Percentiles rank a stretch among this genome's conserved stretches.
Conservation (phyloP, 2,329 filamentous ascomycete species). For the Passalora sequoiae region DNA sequence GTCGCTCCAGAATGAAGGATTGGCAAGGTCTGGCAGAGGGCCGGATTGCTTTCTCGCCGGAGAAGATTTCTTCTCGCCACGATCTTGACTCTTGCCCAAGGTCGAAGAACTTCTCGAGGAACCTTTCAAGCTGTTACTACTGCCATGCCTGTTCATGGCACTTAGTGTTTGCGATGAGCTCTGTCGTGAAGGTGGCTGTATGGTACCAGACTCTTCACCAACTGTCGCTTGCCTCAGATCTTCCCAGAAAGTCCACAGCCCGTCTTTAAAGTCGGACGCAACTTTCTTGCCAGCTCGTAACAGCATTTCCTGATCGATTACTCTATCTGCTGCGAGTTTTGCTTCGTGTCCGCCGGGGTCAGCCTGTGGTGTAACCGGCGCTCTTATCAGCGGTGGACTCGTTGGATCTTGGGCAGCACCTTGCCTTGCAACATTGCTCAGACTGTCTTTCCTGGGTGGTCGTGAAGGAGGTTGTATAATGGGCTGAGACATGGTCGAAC, state of each 20-base stretch:
- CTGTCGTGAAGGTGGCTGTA: slow-evolving; percentile 30
- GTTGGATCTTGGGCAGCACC: slow-evolving; percentile 7
- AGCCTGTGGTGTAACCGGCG: slow-evolving; percentile 12
- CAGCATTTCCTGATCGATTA: slow-evolving; percentile 46
- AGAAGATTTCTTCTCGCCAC: slow-evolving; percentile 17
- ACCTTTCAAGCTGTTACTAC: slow-evolving; percentile 25
- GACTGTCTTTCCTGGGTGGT: slow-evolving; percentile 27
- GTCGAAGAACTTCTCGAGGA: slow-evolving; percentile 21
- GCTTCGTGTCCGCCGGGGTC: not conserved
- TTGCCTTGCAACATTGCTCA: slow-evolving; percentile 15
- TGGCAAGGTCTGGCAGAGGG: slow-evolving; percentile 25
- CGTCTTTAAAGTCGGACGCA: slow-evolving; percentile 81
- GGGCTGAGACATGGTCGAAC: slow-evolving; percentile 4
- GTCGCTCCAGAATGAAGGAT: slow-evolving; percentile 30
- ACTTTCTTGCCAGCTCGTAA: slow-evolving; percentile 65
- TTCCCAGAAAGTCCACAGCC: slow-evolving; percentile 90
- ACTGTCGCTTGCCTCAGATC: slow-evolving; percentile 93
- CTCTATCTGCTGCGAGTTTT: slow-evolving; percentile 29
- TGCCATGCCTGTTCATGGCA: slow-evolving; percentile 23
- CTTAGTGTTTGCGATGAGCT: slow-evolving; percentile 25
- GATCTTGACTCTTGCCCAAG: slow-evolving; percentile 15
- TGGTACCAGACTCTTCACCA: slow-evolving; percentile 75
- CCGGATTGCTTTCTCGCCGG: slow-evolving; percentile 21
- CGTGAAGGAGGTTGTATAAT: slow-evolving; percentile 6
- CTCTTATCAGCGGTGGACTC: slow-evolving; percentile 5